Percentiles rank a stretch among this genome's conserved stretches.
These are phyloP conservation scores for Samsoniella hepiali DNA, from an alignment of 2,329 filamentous ascomycete genomes.

Conservation along the genomic window DNA sequence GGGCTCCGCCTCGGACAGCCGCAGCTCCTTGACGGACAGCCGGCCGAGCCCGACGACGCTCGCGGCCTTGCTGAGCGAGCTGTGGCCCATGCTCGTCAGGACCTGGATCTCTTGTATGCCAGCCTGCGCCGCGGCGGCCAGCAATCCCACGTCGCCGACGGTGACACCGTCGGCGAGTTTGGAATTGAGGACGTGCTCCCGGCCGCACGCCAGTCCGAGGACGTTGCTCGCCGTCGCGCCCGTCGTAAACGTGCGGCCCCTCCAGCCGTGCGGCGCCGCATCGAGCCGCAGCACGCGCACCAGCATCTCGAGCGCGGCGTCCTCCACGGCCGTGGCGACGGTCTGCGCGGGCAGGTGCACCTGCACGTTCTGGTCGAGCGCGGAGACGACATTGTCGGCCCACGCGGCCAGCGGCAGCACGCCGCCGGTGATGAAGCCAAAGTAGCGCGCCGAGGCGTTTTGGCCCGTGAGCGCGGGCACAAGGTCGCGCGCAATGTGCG, in stretches of 20 bases:
- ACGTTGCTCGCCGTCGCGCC: constrained; percentile 76
- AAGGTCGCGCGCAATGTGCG: constrained; percentile 45
- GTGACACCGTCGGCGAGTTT: constrained; percentile 33
- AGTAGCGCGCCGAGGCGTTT: constrained; percentile 67
- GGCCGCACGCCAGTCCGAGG: constrained; percentile 63
- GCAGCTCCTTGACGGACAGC: constrained; percentile 60
- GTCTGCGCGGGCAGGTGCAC: constrained; percentile 78
- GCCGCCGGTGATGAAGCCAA: constrained; percentile 86
- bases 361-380: constrained; percentile 78
- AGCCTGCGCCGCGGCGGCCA: constrained; percentile 61
- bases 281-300: constrained; percentile 60
- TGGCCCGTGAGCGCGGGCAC: constrained; percentile 63
- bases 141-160: constrained; percentile 68
- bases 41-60: constrained; percentile 77
- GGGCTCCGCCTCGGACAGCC: constrained; percentile 48
- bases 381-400: constrained; percentile 80
- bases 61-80: constrained; percentile 79
- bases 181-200: constrained; percentile 59
- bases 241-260: constrained; percentile 51
- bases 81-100: constrained; percentile 78
- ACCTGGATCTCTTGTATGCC: constrained; percentile 69
- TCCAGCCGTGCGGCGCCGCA: constrained; percentile 50
- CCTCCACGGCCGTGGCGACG: constrained; percentile 73
- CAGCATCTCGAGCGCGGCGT: constrained; percentile 66
- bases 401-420: constrained; percentile 73